Evolutionary conservation across 2,329 filamentous ascomycete species (phyloP).

Genomic region (Aspergillus piperis): DNA sequence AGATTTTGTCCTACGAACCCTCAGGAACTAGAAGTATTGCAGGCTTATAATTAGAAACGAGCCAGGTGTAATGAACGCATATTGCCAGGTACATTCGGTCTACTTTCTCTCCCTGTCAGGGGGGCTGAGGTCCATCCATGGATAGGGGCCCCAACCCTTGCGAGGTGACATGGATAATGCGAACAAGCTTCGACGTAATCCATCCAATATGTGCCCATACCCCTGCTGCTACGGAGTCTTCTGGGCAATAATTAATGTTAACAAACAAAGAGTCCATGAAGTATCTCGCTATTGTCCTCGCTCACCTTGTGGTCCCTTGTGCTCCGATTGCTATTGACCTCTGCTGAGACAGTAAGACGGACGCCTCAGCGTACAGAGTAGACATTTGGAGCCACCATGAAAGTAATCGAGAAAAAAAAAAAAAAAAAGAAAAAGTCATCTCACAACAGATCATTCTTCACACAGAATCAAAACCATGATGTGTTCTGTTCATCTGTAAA

Average conservation of each 20-base stretch:
- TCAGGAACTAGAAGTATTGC: not conserved
- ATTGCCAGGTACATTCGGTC: not conserved
- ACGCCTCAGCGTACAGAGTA: no score
- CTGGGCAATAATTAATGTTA: no score
- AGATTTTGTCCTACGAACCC: not conserved
- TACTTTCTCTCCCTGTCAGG: not conserved
- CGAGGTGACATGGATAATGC: not conserved
- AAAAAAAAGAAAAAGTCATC: no score
- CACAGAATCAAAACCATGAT: not conserved
- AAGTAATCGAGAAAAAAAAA: no score
- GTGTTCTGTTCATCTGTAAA: not conserved
- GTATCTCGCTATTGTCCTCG: no score
- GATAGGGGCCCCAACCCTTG: not conserved
- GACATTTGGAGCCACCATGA: no score
- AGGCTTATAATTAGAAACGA: not conserved
- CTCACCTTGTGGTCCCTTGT: no score
- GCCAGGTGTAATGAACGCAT: not conserved
- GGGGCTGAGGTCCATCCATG: not conserved
- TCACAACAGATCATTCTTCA: no score
- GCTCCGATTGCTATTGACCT: no score
- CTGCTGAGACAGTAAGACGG: no score
- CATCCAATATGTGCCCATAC: no score
- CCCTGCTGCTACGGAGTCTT: not conserved
- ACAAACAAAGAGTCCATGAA: no score
- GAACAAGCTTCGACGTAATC: not conserved